phyloP scores from a whole-genome alignment of 768 basidiomycete genomes.

The Boletus edulis region DNA sequence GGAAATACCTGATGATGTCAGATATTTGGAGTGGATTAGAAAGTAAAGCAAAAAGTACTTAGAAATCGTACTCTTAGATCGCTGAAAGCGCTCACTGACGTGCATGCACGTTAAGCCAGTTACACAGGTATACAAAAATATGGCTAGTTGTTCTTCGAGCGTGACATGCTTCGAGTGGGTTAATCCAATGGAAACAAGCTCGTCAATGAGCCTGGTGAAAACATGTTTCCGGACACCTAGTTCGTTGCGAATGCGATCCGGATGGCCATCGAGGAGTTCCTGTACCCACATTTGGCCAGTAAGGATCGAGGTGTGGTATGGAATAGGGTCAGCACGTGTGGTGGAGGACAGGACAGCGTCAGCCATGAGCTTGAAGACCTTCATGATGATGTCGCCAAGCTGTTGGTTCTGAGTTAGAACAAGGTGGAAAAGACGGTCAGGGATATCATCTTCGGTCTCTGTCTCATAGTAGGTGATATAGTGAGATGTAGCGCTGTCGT shows the following conservation, averaged over 20 bases:
- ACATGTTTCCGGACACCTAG: not conserved
- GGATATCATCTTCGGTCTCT: not conserved
- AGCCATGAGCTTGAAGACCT: not conserved
- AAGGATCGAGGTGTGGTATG: not conserved
- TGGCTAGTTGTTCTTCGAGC: not conserved
- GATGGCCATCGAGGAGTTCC: slow-evolving; percentile 2
- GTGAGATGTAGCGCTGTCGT: not conserved
- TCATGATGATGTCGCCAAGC: not conserved
- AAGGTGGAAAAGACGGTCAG: not conserved
- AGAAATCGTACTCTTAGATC: not conserved
- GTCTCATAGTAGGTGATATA: not conserved
- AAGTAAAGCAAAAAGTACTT: not conserved
- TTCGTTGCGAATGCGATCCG: not conserved
- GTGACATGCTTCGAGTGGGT: not conserved
- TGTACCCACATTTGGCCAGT: slow-evolving; percentile 1
- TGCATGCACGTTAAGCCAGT: not conserved
- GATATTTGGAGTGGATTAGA: not conserved
- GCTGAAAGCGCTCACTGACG: not conserved
- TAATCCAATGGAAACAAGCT: not conserved
- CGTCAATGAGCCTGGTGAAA: not conserved
- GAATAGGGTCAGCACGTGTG: not conserved
- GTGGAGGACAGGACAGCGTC: not conserved
- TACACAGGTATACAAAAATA: not conserved
- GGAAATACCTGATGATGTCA: not conserved
- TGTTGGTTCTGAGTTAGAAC: not conserved